Base-by-base conservation (phyloP, 192 early-diverging fungal genomes). In the Coemansia sp. region DNA sequence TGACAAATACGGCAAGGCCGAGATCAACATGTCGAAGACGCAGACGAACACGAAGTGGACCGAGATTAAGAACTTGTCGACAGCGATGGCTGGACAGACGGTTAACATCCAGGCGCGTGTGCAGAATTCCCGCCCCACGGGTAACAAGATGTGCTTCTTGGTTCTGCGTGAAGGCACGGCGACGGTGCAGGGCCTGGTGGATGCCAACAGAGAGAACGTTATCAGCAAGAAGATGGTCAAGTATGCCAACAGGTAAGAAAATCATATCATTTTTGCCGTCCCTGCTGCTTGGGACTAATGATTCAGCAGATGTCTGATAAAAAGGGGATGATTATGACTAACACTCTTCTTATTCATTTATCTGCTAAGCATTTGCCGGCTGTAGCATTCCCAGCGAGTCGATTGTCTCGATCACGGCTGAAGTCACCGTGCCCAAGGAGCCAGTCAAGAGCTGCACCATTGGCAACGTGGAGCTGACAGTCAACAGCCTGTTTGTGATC, bases 191-290 rank as follows among this genome's bases (percentile, higher is more conserved):
- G 94, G 88, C 40, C 85, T 99, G 56, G 65, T 98, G 26, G 70
- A 85, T 15, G 87, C 86, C 47, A 85, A 96, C 69, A 89, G 86
- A 16, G 71, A 84, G 13, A 69, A 82, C 23, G 85, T 74, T 9
- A 85, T 97, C 69, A 97, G 94, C 90, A 97, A 96, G 86, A 87
- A 93, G 58, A 97, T 99, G 94, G 85, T 96, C 65, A 98, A 96
- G 83, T 99, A 91, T 85, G 89, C 90, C 44, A 72, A 73, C 32
- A 81, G 77, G 77, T 79, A 71, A 70, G 88, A 91, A 79, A 12
- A 18, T 18, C 48, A 50, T 15, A 45, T 45, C 13, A 45, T 9
- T 50, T 50, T 49, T 50, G 48, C 32, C 4, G 32, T 32, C 32
- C 32, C 32, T 1, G 32, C 32, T 32, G 32, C 32, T 32, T 12